phyloP scores from a whole-genome alignment of 495 filamentous ascomycete genomes.

The Platismatia glauca region DNA sequence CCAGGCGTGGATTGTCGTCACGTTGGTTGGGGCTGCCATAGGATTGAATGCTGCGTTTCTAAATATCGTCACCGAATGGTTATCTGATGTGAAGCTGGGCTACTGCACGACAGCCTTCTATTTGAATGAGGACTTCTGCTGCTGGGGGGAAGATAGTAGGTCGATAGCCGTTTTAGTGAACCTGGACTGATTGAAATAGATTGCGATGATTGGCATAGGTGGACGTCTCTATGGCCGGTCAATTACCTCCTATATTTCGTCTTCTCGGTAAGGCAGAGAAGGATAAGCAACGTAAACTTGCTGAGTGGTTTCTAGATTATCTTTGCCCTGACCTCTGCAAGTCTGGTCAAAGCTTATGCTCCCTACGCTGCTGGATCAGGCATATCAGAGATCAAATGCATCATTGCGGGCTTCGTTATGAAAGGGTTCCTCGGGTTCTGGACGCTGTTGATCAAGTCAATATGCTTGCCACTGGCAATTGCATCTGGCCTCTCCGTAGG shows the following conservation, averaged over 20 bases:
- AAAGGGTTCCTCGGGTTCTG: constrained; percentile 91
- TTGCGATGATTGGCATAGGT: constrained; percentile 82
- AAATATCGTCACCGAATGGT: constrained; percentile 95
- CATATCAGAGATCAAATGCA: constrained; percentile 99
- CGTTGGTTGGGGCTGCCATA: constrained; percentile 84
- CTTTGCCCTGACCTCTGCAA: constrained; percentile 75
- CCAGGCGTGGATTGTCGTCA: constrained; percentile 97
- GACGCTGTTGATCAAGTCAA: constrained; percentile 90
- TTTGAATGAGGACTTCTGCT: constrained; percentile 96
- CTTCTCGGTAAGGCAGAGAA: constrained; percentile 58
- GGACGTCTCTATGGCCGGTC: constrained; percentile 67
- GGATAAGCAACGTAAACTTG: constrained; percentile 12
- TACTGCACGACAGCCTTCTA: constrained; percentile 94
- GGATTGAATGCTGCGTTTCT: constrained; percentile 87
- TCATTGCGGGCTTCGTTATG: constrained; percentile 99
- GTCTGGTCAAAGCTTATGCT: constrained; percentile 83
- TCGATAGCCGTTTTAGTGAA: neutral
- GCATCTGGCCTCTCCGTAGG: constrained; percentile 91
- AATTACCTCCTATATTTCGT: constrained; percentile 88
- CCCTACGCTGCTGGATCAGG: constrained; percentile 96
- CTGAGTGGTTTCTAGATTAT: constrained; percentile 45
- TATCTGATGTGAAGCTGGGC: constrained; percentile 90
- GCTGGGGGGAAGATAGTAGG: constrained; percentile 89
- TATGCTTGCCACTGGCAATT: constrained; percentile 85
- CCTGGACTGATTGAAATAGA: constrained; percentile 25